Base-by-base conservation (phyloP, 2,329 filamentous ascomycete species). In the Alternaria infectoria region DNA sequence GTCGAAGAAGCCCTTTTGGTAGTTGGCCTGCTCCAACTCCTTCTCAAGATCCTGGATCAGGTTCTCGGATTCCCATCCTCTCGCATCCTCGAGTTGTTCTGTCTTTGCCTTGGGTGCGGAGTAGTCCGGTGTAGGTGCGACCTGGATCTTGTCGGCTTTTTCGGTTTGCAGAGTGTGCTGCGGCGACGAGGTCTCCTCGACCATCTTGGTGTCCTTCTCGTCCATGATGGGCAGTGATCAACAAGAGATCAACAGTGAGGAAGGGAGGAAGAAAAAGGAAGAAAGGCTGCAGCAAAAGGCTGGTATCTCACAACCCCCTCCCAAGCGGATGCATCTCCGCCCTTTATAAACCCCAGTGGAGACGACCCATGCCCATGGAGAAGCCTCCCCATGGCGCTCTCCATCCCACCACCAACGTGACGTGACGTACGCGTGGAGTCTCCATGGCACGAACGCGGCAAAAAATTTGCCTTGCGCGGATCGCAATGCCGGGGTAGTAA, bases 1-100 rank as follows among this genome's bases (percentile, higher is more conserved):
- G 44, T 89, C 82, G 72, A 88, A 87, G 65, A 80, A 60, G 6
- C 80, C 77, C 62, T 77, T 79, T 70, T 79, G 79, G 65, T 79
- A 75, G 26, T 76, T 79, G 50, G 70, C 66, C 36, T 74, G 70
- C 52, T 77, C 71, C 45, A 81, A 60, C 54, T 82, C 74, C 54
- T 79, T 77, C 68, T 82, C 79, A 56, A 83, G 70, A 30, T 81
- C 75, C 30, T 79, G 78, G 54, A 82, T 81, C 57, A 83, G 65
- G 46, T 82, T 81, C 62, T 83, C 81, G 8, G 81, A 80, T 68
- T 83, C 81, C 80, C 81, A 82, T 56, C 81, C 74, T 45, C 65
- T 66, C 13, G 74, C 74, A 62, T 76, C 71, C 57, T 77, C 74
- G n/a, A 77, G 67, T 59, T 73, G 73, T 46, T 77, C 74, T 10